Base-by-base conservation (phyloP, 305 asterid species). In the Fraxinus baroniana region DNA sequence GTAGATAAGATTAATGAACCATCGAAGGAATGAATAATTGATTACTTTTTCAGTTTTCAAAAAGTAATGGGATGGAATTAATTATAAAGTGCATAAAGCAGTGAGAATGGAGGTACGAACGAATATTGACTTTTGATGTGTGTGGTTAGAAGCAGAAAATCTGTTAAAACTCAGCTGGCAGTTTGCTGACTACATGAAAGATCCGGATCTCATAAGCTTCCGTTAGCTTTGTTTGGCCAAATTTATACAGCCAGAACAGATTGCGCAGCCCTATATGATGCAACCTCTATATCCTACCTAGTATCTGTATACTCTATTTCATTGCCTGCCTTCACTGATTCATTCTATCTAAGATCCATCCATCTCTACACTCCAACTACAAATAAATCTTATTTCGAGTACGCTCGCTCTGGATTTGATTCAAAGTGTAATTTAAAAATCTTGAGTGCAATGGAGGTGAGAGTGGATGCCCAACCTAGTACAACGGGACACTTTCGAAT, bases 201-300 rank as follows among this genome's bases (percentile, higher is more conserved):
- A 81, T 73, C 62, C 8, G 86, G 79, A 79, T 83, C 66, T 78
- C 86, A 74, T 57, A 77, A 82, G 77, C 82, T 86, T 88, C 92
- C 94, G 94, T 92, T 92, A 90, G 84, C 79, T 81, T 87, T 92
- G 96, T 90, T 94, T 89, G 90, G 84, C 82, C 71, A 80, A 77
- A 76, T 26, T 66, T 26, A 66, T 28, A 24, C 74, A 66, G n/a
- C 32, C 32, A 28, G 32, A 28, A 18, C 36, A 66, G 35, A 18
- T 18, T 57, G 28, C 36, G 74, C 74, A 66, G 36, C 74, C 73
- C 74, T 18, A 57, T 57, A 57, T 57, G 28, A 28, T 57, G 26
- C 68, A 57, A 18, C 68, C 68, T 6, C 10, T 57, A 57, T n/a
- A 18, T 55, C 26, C 28, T 18, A 18, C 6, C 10, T n/a, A 5